Evolutionary conservation across 495 filamentous ascomycete genomes (phyloP).

Genomic region (Annulohypoxylon moriforme): DNA sequence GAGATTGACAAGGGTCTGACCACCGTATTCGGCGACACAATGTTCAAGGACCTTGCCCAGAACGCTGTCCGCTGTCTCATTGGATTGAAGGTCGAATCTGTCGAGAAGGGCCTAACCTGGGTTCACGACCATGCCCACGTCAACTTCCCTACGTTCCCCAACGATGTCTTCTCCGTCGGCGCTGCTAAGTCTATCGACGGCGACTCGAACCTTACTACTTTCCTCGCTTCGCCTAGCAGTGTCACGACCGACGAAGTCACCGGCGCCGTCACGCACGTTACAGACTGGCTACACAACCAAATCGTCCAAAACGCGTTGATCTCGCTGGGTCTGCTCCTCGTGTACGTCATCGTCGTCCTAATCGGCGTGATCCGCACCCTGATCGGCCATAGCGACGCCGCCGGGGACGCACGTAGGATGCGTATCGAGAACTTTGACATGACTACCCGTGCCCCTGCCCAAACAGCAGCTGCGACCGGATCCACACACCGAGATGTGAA

Average conservation of each 20-base stretch:
- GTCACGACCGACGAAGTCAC: slow-evolving; percentile 83
- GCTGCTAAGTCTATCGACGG: slow-evolving; percentile 71
- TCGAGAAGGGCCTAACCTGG: slow-evolving; percentile 91
- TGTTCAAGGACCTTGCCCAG: slow-evolving; percentile 76
- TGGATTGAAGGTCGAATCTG: slow-evolving; percentile 75
- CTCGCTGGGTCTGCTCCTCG: slow-evolving; percentile 71
- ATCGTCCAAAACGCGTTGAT: slow-evolving; percentile 83
- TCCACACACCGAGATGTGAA: background rate
- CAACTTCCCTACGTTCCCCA: slow-evolving; percentile 78
- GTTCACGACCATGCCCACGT: slow-evolving; percentile 86
- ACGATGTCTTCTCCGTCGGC: slow-evolving; percentile 86
- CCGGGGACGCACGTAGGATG: slow-evolving; percentile 41
- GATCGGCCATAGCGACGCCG: slow-evolving; percentile 64
- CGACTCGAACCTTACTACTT: slow-evolving; percentile 69
- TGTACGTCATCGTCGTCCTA: slow-evolving; percentile 82
- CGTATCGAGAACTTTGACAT: slow-evolving; percentile 30
- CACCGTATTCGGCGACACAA: slow-evolving; percentile 80
- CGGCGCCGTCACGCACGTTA: slow-evolving; percentile 74
- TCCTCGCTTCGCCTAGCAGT: slow-evolving; percentile 77
- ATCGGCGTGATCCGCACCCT: slow-evolving; percentile 76
- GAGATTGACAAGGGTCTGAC: slow-evolving; percentile 77
- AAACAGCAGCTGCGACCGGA: background rate
- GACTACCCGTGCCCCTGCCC: background rate
- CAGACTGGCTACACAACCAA: slow-evolving; percentile 67
- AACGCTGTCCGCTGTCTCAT: slow-evolving; percentile 82